Base-by-base conservation (phyloP, 192 early-diverging fungal genomes). In the Coemansia asiatica region DNA sequence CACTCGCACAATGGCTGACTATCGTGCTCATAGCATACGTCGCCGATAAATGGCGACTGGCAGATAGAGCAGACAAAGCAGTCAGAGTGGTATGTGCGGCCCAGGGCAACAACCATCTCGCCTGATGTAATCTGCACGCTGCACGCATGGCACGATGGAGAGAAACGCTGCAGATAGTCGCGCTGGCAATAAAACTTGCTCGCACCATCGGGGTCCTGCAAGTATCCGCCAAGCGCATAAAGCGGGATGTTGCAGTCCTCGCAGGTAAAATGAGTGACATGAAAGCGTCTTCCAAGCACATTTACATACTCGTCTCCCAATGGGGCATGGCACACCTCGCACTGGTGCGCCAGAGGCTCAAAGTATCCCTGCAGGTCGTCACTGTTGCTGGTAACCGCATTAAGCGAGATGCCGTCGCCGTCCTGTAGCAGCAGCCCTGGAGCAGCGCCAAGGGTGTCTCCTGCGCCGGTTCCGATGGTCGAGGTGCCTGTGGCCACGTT, bases 21-120 rank as follows among this genome's bases (percentile, higher is more conserved):
- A 35, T 83, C 72, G 36, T 79, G 76, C 64, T 83, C 81, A 28
- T 79, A 83, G 67, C 81, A 83, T 29, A 78, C 73, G 49, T 83
- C 81, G 65, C 76, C 81, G 49, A 70, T 69, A 64, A 83, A 83
- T 6, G 81, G 81, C 27, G 81, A 75, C 75, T 76, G 79, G 68
- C 79, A 82, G 51, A 82, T 82, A 3, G 79, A 76, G 57, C 79
- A 82, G 29, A 82, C 79, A 67, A 82, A 76, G 53, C 79, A 82
- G 27, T 82, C 79, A 27, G 75, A 76, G 40, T 82, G 79, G 54
- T 82, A 82, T 10, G 74, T 82, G 54, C 74, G 79, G 47, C 79
- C 79, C 50, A 82, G 61, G 10, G 79, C 79, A 31, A 82, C 71
- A 18, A 55, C 75, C 79, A 82, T 82, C 47, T 82, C 79, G 48